These are phyloP conservation scores for Aspergillus clavatus DNA, from an alignment of 2,329 filamentous ascomycete species.

Conservation along the genomic window DNA sequence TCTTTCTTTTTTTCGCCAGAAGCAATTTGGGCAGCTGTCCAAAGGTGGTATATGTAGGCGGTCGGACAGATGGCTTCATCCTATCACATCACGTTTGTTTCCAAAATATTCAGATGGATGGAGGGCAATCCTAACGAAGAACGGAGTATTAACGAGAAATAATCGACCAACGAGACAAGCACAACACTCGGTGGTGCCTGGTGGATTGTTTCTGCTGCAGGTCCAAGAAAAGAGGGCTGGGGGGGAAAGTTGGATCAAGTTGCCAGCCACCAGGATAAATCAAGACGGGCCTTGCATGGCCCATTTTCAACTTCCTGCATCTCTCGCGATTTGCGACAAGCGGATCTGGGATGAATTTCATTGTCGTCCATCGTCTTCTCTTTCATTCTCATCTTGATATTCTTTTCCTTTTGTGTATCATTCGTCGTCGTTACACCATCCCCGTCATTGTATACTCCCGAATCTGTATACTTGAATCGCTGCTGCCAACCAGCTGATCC, in stretches of 20 bases:
- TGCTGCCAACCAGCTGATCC: neutral
- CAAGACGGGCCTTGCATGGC: neutral
- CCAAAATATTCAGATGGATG: too few species aligned
- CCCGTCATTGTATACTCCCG: neutral
- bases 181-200: constrained; percentile 10
- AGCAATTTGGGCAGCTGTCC: neutral
- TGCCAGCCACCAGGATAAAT: constrained; percentile 18
- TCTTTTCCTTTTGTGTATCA: neutral
- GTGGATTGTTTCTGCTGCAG: constrained; percentile 11
- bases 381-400: neutral
- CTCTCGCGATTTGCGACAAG: too few species aligned
- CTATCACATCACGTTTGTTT: neutral
- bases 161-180: neutral
- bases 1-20: neutral
- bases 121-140: neutral
- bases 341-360: neutral
- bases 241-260: constrained; percentile 4
- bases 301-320: too few species aligned
- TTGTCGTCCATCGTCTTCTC: constrained; percentile 1
- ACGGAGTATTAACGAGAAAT: neutral
- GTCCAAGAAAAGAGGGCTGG: constrained; percentile 13
- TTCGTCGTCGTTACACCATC: neutral
- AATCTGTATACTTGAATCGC: neutral
- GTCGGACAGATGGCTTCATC: too few species aligned
- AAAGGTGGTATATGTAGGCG: neutral